Evolutionary conservation across 179 eudicot genomes (phyloP).

Genomic region (Spinacia oleracea): DNA sequence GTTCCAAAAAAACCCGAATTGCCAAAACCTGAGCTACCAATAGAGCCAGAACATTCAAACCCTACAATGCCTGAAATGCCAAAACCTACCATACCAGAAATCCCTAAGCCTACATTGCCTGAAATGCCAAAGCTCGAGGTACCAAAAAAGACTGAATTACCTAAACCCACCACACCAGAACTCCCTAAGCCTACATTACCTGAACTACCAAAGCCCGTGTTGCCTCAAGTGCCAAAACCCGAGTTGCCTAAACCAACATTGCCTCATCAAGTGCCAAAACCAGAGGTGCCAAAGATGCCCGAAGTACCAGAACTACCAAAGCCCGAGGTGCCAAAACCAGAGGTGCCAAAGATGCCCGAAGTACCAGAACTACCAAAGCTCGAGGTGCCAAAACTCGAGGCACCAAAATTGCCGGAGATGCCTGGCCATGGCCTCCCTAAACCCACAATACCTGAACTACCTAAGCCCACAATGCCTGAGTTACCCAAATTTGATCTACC

Average conservation of each 20-base stretch:
- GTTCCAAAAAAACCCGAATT: slow-evolving; percentile 8
- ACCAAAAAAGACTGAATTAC: no score
- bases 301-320: slow-evolving; percentile 25
- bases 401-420: slow-evolving; percentile 3
- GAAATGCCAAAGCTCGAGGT: slow-evolving; percentile 14
- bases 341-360: slow-evolving; percentile 16
- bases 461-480: background rate
- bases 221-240: slow-evolving; percentile 20
- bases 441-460: background rate
- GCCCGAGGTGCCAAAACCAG: slow-evolving; percentile 12
- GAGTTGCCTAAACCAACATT: slow-evolving; percentile 2
- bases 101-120: slow-evolving; percentile 17
- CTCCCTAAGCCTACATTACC: background rate
- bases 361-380: slow-evolving; percentile 17
- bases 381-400: background rate
- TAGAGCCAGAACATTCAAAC: slow-evolving; percentile 15
- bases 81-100: background rate
- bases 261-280: slow-evolving; percentile 8
- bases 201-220: slow-evolving; percentile 13
- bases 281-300: slow-evolving; percentile 14
- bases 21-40: slow-evolving; percentile 16
- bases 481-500: slow-evolving; percentile 10
- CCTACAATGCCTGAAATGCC: slow-evolving; percentile 23
- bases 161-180: slow-evolving; percentile 9
- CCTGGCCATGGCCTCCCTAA: slow-evolving; percentile 1